Percentiles rank a stretch among this genome's conserved stretches.
phyloP scores from a whole-genome alignment of 257 asterid genomes.

The Jasminum sambac region DNA sequence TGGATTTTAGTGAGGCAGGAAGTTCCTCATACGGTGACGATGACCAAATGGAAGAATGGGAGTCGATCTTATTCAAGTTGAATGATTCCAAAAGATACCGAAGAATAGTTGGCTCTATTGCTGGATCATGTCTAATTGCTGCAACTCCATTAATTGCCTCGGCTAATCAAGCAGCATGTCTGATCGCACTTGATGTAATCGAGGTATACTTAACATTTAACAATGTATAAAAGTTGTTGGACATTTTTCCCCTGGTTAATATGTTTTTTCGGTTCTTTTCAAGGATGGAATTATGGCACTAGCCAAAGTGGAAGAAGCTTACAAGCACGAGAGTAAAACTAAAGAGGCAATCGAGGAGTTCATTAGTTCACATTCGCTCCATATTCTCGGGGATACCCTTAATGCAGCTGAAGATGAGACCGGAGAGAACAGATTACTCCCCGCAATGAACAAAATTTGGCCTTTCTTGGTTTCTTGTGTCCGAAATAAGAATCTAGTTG shows the following conservation, averaged over 20 bases:
- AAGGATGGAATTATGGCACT: conserved; percentile 74
- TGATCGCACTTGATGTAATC: conserved; percentile 67
- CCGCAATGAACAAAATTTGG: conserved; percentile 97
- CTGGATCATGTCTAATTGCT: conserved; percentile 73
- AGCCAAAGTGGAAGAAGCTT: conserved; percentile 83
- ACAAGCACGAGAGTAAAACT: conserved; percentile 68
- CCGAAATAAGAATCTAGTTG: conserved; percentile 73
- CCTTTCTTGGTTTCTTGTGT: conserved; percentile 82
- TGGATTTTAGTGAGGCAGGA: conserved; percentile 37
- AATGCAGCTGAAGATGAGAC: conserved; percentile 75
- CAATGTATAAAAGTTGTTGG: too few species aligned
- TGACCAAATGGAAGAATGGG: conserved; percentile 62
- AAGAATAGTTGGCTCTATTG: conserved; percentile 80
- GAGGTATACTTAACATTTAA: conserved; percentile 62
- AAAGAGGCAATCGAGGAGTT: conserved; percentile 62
- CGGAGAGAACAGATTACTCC: conserved; percentile 80
- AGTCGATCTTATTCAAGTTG: conserved; percentile 62
- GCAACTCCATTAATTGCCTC: conserved; percentile 87
- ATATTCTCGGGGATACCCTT: conserved; percentile 63
- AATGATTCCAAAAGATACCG: conserved; percentile 74
- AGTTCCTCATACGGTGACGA: conserved; percentile 30
- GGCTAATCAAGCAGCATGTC: conserved; percentile 63
- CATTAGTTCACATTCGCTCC: conserved; percentile 44
- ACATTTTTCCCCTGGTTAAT: neutral
- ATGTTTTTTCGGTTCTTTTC: conserved; percentile 15